Percentiles rank a stretch among this genome's conserved stretches.
Conservation (phyloP, 169 alveolate genomes). For the Cyclospora cayetanensis region DNA sequence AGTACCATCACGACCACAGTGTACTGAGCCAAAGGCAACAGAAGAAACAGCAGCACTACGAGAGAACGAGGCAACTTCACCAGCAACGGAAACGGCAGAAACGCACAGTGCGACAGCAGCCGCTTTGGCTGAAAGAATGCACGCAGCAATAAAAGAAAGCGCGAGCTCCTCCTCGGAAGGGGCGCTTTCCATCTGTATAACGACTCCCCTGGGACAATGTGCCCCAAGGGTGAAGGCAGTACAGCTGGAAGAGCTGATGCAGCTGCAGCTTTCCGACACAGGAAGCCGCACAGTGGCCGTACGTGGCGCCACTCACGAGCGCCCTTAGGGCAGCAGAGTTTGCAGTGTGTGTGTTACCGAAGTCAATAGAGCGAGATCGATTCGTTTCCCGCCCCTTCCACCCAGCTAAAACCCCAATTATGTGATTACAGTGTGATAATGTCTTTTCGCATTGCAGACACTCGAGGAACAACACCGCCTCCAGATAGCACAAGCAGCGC, state of each 20-base stretch:
- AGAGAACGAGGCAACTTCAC: neutral
- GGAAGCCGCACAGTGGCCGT: neutral
- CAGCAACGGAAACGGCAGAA: constrained; percentile 23
- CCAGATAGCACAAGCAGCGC: constrained; percentile 38
- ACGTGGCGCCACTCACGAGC: no score
- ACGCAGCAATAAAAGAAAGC: constrained; percentile 13
- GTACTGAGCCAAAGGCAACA: neutral
- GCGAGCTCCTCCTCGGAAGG: neutral
- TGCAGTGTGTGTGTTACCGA: no score
- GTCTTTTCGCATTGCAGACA: no score
- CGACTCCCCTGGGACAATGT: neutral
- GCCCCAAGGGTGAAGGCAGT: neutral
- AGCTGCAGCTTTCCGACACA: constrained; percentile 20
- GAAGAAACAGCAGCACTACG: constrained; percentile 1
- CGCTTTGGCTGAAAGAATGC: neutral
- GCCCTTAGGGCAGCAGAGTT: no score
- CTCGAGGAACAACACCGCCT: constrained; percentile 28
- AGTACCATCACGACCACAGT: neutral
- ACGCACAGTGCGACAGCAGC: constrained; percentile 9
- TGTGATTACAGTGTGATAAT: no score
- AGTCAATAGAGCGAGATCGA: no score
- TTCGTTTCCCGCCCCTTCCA: no score
- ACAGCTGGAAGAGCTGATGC: constrained; percentile 52
- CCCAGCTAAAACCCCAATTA: no score
- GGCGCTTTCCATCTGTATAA: neutral